Percentiles rank a stretch among this genome's conserved stretches.
phyloP scores from a whole-genome alignment of 495 filamentous ascomycete genomes.

The Podospora pseudoanserina region DNA sequence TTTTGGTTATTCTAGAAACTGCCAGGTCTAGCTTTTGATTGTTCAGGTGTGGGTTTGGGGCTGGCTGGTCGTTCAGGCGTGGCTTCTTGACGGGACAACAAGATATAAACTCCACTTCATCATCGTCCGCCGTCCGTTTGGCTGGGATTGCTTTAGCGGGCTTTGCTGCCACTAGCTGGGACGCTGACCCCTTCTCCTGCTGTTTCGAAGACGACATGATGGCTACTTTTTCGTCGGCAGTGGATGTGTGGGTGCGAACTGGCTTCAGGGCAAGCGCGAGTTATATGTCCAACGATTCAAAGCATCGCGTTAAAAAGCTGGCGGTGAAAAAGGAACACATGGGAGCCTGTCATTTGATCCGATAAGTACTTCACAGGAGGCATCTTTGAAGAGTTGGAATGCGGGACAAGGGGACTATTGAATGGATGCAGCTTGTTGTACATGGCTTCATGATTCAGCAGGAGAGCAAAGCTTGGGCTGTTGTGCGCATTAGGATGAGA shows the following conservation, averaged over 20 bases:
- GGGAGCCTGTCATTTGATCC: not conserved
- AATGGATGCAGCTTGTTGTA: not conserved
- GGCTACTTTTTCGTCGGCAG: too few species aligned
- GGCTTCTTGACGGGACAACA: conserved; percentile 41
- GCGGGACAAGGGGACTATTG: not conserved
- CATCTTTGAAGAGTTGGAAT: not conserved
- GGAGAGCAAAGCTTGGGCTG: not conserved
- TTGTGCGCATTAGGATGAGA: not conserved
- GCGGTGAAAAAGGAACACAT: not conserved
- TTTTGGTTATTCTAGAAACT: conserved; percentile 10
- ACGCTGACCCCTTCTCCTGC: not conserved
- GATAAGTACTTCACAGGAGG: not conserved
- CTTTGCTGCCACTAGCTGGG: not conserved
- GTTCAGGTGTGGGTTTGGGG: conserved; percentile 29
- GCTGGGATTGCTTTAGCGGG: not conserved
- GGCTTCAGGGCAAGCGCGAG: too few species aligned
- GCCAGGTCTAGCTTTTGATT: conserved; percentile 1
- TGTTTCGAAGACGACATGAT: not conserved
- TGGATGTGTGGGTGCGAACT: too few species aligned
- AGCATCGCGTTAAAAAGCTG: not conserved
- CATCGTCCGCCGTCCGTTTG: conserved; percentile 28
- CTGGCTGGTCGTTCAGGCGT: conserved; percentile 15
- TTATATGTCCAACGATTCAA: not conserved
- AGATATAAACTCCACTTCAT: conserved; percentile 46
- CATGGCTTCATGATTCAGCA: not conserved